Evolutionary conservation across 257 asterid genomes (phyloP), one percentile per base, ranked within the genome.

Genomic region (Thymus quinquecostatus): DNA sequence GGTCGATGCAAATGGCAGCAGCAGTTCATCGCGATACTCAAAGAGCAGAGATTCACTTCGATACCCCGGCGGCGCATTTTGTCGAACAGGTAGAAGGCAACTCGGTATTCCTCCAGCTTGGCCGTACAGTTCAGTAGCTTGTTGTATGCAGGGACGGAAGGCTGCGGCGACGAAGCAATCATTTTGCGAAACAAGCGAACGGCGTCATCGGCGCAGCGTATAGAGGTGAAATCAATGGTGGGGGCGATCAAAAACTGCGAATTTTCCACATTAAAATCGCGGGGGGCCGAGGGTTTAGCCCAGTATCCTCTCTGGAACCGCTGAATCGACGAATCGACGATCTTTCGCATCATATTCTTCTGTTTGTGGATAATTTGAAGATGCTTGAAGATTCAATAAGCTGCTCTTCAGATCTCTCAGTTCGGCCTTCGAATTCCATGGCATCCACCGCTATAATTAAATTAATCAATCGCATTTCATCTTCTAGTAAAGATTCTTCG

Each of bases 21-120:
- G 63, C 76, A 71, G 50, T 71, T 71, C 2, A 71, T 73, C 10
- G 64, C 72, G 48, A 76, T 54, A 56, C 44, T 76, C 76, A 82
- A 13, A 10, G 76, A 74, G 72, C 62, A 79, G 12, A 40, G 79
- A 70, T 64, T 68, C 8, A 81, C 76, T 1, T 79, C 76, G 36
- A 70, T 49, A n/a, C 72, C 74, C 41, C 53, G 38, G 10, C 50
- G 30, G 14, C 76, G 72, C 83, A 78, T 80, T 72, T 83, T 75
- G 14, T 56, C 75, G 55, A 75, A 83, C 70, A 70, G 2, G 0
- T 51, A 69, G 48, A 83, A 69, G 45, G 74, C 86, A 41, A 60
- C 67, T n/a, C 28, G 65, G 48, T 80, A 83, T 28, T 78, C 43
- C 34, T 69, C 74, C 82, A 75, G 60, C 29, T 75, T 75, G 12